Percentiles rank a stretch among this genome's conserved stretches.
These are phyloP conservation scores for Neofusicoccum umdonicola DNA, from an alignment of 2,329 filamentous ascomycete genomes.

Conservation along the genomic window DNA sequence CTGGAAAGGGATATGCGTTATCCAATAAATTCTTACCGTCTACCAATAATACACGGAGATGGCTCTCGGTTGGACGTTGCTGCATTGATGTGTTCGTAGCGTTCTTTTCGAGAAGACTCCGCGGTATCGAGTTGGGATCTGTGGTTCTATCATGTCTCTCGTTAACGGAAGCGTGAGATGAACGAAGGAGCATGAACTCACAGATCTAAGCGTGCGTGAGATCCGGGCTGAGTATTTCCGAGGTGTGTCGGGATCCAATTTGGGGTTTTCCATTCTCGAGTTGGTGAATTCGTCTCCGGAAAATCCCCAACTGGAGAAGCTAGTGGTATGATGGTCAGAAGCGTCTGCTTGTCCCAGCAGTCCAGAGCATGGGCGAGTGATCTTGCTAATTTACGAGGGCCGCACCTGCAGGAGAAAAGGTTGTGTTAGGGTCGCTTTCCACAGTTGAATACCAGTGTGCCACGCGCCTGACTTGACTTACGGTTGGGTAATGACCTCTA, in stretches of 20 bases:
- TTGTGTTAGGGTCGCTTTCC: not conserved
- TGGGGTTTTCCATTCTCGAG: not conserved
- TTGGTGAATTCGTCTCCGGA: not conserved
- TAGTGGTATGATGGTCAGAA: not conserved
- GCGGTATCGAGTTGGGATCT: not conserved
- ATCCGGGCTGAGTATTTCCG: not conserved
- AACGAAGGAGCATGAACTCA: not conserved
- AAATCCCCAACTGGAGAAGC: not conserved
- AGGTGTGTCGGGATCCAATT: not conserved
- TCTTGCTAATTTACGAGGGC: slow-evolving; percentile 32
- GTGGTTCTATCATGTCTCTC: not conserved
- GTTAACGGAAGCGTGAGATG: not conserved
- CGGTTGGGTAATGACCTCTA: slow-evolving; percentile 36
- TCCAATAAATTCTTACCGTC: not conserved
- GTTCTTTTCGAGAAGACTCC: not conserved
- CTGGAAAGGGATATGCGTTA: too few relatives aligned
- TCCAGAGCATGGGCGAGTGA: slow-evolving; percentile 23
- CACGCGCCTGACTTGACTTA: slow-evolving; percentile 20
- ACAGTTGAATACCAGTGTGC: too few relatives aligned
- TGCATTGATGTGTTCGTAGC: not conserved
- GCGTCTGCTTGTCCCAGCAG: not conserved
- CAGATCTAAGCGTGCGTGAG: not conserved
- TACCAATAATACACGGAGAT: not conserved
- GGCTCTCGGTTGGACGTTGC: not conserved
- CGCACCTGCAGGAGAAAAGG: slow-evolving; percentile 23